A percentile compares a stretch with the other conserved stretches of the same genome.
These are phyloP conservation scores for Zygosaccharomyces bailii DNA, from an alignment of 805 yeast genomes.

Conservation along the genomic window DNA sequence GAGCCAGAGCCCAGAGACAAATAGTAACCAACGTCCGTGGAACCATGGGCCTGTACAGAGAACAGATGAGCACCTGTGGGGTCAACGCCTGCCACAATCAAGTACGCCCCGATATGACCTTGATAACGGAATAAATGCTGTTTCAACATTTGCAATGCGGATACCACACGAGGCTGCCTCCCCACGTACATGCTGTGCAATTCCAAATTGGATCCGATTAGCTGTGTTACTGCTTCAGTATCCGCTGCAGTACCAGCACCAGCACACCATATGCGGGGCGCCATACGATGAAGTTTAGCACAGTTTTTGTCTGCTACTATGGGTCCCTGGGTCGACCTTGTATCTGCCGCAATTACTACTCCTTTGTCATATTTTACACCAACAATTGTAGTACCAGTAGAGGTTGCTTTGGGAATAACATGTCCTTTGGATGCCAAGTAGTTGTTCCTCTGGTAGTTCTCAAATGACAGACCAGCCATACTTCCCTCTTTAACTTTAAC, in stretches of 20 bases:
- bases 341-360: conserved; percentile 97
- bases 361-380: conserved; percentile 93
- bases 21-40: conserved; percentile 93
- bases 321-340: conserved; percentile 95
- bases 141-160: conserved; percentile 87
- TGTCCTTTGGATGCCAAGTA: conserved; percentile 64
- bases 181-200: conserved; percentile 79
- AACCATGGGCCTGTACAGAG: conserved; percentile 96
- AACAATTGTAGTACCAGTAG: conserved; percentile 99
- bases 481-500: background rate
- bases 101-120: conserved; percentile 95
- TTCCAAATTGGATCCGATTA: conserved; percentile 87
- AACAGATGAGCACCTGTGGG: conserved; percentile 93
- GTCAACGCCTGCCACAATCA: conserved; percentile 97
- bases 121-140: conserved; percentile 96
- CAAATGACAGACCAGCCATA: conserved; percentile 92
- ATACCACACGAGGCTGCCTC: conserved; percentile 88
- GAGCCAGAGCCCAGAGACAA: conserved; percentile 95
- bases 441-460: conserved; percentile 86
- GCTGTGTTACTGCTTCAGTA: conserved; percentile 95
- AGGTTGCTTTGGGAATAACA: conserved; percentile 81
- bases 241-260: conserved; percentile 99
- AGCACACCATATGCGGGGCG: conserved; percentile 97
- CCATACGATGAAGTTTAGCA: conserved; percentile 85
- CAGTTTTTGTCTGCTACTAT: conserved; percentile 98